A percentile compares a stretch with the other conserved stretches of the same genome.
Evolutionary conservation across 2,329 filamentous ascomycete genomes (phyloP).

Genomic region (Penicillium brasilianum): DNA sequence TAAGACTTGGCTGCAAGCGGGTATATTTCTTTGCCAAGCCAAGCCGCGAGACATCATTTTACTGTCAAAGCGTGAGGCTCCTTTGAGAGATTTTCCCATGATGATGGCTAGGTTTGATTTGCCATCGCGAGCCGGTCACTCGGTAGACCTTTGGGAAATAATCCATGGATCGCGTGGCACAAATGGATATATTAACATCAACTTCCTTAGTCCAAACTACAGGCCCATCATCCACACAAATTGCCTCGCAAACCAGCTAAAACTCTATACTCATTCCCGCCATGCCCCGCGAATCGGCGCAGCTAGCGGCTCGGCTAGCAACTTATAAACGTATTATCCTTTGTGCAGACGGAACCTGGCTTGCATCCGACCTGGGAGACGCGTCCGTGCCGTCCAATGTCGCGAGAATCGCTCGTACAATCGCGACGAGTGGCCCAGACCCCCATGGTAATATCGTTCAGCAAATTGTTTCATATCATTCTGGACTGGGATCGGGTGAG

Average conservation of each 20-base stretch:
- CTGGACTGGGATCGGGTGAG: slow-evolving; percentile 12
- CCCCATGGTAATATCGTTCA: slow-evolving; percentile 5
- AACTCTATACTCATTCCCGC: slow-evolving; percentile 1
- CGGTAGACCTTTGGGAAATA: slow-evolving; percentile 1
- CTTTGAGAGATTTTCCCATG: slow-evolving; percentile 7
- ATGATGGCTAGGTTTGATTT: slow-evolving; percentile 5
- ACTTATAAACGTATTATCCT: slow-evolving; percentile 10
- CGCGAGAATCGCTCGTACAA: slow-evolving; percentile 12
- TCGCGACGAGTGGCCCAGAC: slow-evolving; percentile 8
- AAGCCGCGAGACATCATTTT: background rate
- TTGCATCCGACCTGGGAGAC: slow-evolving; percentile 7
- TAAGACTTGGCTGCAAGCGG: slow-evolving; percentile 8
- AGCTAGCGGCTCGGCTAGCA: slow-evolving; percentile 6
- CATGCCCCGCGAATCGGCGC: slow-evolving; percentile 1
- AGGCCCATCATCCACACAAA: background rate
- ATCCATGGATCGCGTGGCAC: background rate
- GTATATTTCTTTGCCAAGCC: background rate
- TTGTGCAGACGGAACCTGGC: slow-evolving; percentile 11
- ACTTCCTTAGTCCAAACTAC: background rate
- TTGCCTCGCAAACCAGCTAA: slow-evolving; percentile 4
- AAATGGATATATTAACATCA: slow-evolving; percentile 3
- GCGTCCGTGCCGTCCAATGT: slow-evolving; percentile 6
- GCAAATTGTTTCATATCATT: slow-evolving; percentile 15
- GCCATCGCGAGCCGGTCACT: slow-evolving; percentile 3
- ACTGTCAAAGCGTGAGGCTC: background rate